phyloP scores from a whole-genome alignment of 108 stramenopile species.

The Schizochytrium sp. region DNA sequence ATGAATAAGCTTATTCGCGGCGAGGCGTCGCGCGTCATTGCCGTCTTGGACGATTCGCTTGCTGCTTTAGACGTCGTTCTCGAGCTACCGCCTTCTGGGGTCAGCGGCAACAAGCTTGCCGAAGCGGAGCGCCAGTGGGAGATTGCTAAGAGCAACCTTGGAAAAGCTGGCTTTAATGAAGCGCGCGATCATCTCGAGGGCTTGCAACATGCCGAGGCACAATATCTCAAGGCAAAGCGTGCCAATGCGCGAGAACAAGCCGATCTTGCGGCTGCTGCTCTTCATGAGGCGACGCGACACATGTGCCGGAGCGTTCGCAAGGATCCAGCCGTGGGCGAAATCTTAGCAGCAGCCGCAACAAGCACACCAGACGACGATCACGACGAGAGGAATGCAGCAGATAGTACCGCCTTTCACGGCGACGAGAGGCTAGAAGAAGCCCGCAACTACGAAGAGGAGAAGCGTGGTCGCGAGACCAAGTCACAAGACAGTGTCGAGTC shows the following conservation, averaged over 20 bases:
- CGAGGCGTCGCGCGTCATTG: slow-evolving; percentile 5
- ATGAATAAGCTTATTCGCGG: slow-evolving; percentile 7
- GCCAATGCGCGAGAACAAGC: neutral
- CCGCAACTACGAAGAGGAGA: neutral
- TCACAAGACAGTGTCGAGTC: no score
- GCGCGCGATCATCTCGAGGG: neutral
- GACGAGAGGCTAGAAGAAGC: no score
- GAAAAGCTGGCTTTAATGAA: neutral
- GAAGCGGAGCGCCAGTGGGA: neutral
- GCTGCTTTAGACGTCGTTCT: neutral
- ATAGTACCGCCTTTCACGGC: no score
- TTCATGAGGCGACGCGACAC: neutral
- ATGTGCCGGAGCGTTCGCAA: neutral
- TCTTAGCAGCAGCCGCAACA: neutral
- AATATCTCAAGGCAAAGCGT: neutral
- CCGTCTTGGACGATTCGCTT: neutral
- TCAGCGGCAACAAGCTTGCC: neutral
- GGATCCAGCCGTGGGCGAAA: neutral
- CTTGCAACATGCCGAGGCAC: neutral
- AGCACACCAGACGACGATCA: neutral
- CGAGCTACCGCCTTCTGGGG: neutral
- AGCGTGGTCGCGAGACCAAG: neutral
- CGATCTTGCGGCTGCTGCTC: neutral
- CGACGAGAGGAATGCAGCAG: no score
- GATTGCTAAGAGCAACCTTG: neutral